Evolutionary conservation across 257 asterid genomes (phyloP).

Genomic region (Mitragyna speciosa): DNA sequence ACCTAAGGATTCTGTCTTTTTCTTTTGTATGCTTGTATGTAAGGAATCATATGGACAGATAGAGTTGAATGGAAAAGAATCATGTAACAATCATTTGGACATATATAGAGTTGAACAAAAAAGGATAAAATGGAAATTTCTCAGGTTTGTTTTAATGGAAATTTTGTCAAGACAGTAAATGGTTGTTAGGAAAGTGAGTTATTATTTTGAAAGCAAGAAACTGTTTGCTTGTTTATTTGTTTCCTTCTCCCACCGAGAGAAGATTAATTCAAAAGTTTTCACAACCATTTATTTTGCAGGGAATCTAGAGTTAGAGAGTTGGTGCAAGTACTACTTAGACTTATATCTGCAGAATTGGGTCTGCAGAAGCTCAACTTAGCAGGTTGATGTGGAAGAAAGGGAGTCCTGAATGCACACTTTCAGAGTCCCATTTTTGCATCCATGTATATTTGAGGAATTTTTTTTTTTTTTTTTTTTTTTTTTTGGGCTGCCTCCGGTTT

Average conservation of each 20-base stretch:
- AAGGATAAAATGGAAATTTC: too few species aligned
- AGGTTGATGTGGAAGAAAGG: constrained; percentile 20
- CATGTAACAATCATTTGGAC: not conserved
- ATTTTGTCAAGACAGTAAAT: too few species aligned
- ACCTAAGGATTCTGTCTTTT: too few species aligned
- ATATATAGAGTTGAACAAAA: too few species aligned
- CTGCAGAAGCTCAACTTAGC: constrained; percentile 49
- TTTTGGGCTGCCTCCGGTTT: not conserved
- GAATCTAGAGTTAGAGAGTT: constrained; percentile 74
- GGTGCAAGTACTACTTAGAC: constrained; percentile 76
- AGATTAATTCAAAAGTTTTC: not conserved
- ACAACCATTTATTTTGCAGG: constrained; percentile 47
- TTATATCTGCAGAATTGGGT: constrained; percentile 65
- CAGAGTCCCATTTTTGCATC: not conserved
- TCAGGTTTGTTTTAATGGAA: not conserved
- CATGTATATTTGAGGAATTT: not conserved
- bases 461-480: too few species aligned
- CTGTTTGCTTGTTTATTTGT: not conserved
- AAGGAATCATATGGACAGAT: not conserved
- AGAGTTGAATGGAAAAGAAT: too few species aligned
- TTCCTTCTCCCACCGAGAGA: not conserved
- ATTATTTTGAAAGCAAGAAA: not conserved
- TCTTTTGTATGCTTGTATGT: not conserved
- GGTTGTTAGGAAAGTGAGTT: not conserved
- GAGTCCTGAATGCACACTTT: constrained; percentile 4